These are phyloP conservation scores for Diaporthe vaccinii DNA, from an alignment of 2,329 filamentous ascomycete species.

Conservation along the genomic window DNA sequence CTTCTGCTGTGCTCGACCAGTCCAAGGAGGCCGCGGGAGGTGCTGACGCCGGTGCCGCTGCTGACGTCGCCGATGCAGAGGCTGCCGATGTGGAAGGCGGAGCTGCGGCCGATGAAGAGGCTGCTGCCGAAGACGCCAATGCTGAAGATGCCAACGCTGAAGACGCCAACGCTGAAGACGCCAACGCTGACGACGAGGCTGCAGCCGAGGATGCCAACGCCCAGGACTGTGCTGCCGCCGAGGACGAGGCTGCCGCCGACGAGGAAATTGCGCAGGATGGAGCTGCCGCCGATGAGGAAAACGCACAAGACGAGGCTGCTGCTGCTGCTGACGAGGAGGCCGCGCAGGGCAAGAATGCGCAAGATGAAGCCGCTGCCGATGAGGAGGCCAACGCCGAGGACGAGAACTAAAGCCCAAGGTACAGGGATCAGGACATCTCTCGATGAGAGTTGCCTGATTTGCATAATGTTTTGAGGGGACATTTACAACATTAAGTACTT, in stretches of 20 bases:
- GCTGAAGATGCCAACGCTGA: not conserved
- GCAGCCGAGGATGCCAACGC: not conserved
- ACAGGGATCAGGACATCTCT: not conserved
- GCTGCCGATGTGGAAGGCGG: not conserved
- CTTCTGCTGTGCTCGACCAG: not conserved
- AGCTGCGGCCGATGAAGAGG: not conserved
- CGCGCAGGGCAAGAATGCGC: not conserved
- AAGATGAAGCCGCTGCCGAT: not conserved
- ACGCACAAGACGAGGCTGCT: not conserved
- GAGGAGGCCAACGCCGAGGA: not conserved
- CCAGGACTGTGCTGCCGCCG: not conserved
- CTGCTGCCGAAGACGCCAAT: not conserved
- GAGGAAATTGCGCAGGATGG: not conserved
- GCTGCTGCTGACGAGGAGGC: not conserved
- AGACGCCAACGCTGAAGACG: constrained; percentile 16
- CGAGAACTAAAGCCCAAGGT: not conserved
- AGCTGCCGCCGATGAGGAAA: not conserved
- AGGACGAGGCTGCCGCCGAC: not conserved
- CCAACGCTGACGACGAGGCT: constrained; percentile 27
- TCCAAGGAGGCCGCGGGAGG: not conserved
- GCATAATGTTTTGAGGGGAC: not conserved
- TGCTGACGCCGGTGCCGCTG: not conserved
- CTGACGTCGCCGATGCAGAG: not conserved
- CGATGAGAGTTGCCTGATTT: not conserved
- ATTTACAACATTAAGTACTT: not conserved